Base-by-base conservation (phyloP, 495 filamentous ascomycete genomes). In the Clohesyomyces aquaticus region DNA sequence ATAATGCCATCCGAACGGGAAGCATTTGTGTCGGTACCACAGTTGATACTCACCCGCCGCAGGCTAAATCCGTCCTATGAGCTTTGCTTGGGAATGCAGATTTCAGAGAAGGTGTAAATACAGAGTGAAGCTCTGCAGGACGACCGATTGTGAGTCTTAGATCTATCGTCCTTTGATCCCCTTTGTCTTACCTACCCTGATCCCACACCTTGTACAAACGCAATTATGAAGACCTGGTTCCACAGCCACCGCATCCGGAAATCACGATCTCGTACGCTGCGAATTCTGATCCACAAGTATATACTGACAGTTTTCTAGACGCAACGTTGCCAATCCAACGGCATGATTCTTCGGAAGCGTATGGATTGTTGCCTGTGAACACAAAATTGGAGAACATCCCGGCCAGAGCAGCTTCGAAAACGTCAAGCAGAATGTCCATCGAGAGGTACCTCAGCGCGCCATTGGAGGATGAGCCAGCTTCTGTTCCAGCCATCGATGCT, bases 31-130 rank as follows among this genome's bases (percentile, higher is more conserved):
- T 61, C 57, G 63, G 63, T 66, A 66, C 51, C 56, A 66, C 50
- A 21, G 56, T 49, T 41, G 57, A 61, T 43, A 61, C 63, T 66
- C 50, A 47, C 18, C 63, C 56, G 57, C 57, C 42, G 63, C 57
- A 66, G 63, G 56, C 63, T 66, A 66, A 66, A 66, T 66, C 56
- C 41, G 63, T 66, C 63, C 49, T 51, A 65, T 19, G 48, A 50
- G 23, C 38, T 42, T 21, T 32, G n/a, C 41, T 28, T 56, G 41
- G 29, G 38, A 14, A 61, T 56, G 49, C 38, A 56, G 9, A 55
- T 47, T 46, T 21, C 4, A 42, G 27, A 61, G 27, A 11, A 48
- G 22, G 49, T 50, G 56, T 61, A 66, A 38, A 66, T 66, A 66
- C 63, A n/a, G 23, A 21, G 10, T 16, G 16, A 29, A n/a, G 4